Evolutionary conservation across 1,139 yeast genomes (phyloP).

Genomic region (Zygosaccharomyces sapae): DNA sequence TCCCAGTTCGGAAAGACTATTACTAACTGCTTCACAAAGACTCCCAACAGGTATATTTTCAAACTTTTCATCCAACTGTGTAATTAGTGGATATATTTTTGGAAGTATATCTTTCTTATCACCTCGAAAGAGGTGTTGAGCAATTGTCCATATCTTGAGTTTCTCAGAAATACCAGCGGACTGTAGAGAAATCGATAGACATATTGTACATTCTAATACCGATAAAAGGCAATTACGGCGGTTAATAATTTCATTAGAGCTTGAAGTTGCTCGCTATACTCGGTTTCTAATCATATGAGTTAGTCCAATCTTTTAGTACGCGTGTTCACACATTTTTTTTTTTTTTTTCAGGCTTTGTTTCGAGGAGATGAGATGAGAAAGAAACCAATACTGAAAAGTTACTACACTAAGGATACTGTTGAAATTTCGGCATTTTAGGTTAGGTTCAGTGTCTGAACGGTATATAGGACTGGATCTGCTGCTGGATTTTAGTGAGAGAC

Average conservation of each 20-base stretch:
- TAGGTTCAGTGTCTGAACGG: background rate
- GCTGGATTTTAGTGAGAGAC: conserved; percentile 7
- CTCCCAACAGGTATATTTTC: conserved; percentile 2
- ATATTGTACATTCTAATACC: background rate
- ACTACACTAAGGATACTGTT: background rate
- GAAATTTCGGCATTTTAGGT: background rate
- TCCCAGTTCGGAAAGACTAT: background rate
- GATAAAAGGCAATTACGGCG: background rate
- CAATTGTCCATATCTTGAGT: conserved; percentile 16
- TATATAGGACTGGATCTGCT: background rate
- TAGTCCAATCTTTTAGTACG: background rate
- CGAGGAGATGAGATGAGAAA: conserved; percentile 1
- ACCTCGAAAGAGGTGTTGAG: conserved; percentile 9
- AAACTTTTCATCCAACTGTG: conserved; percentile 16
- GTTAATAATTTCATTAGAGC: background rate
- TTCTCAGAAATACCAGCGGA: conserved; percentile 11
- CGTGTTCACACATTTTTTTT: background rate
- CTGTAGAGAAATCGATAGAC: background rate
- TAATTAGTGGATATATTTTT: conserved; percentile 20
- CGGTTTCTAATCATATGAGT: background rate
- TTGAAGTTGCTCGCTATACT: background rate
- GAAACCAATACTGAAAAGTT: background rate
- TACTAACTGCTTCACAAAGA: conserved; percentile 1
- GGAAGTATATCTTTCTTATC: conserved; percentile 9
- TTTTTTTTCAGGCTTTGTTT: background rate